Percentiles rank a stretch among this genome's conserved stretches.
Conservation (phyloP, 1,284 basidiomycete genomes). For the Naganishia albida region DNA sequence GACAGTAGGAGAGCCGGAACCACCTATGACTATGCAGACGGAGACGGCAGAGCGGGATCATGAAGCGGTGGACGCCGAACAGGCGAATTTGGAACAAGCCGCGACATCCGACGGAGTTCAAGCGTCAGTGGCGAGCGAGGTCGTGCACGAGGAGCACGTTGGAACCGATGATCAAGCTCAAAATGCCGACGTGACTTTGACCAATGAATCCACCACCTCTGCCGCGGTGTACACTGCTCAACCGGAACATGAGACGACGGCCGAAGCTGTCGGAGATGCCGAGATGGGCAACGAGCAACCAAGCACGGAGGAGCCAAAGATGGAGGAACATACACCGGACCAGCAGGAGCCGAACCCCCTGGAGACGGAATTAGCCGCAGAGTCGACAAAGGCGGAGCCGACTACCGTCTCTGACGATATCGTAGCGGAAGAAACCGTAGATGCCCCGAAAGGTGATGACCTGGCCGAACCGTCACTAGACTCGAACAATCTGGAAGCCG, state of each 20-base stretch:
- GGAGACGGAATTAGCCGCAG: too few species aligned
- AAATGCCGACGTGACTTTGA: too few species aligned
- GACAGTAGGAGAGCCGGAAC: slow-evolving; percentile 10
- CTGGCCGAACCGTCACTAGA: background rate
- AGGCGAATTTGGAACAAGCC: background rate
- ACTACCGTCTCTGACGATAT: background rate
- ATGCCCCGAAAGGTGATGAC: background rate
- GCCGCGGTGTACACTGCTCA: too few species aligned
- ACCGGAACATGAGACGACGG: too few species aligned
- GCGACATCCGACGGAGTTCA: background rate
- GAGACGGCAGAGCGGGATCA: background rate
- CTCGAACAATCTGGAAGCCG: background rate
- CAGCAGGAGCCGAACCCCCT: background rate
- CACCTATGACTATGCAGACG: background rate
- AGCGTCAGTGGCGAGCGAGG: background rate
- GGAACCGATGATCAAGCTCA: too few species aligned
- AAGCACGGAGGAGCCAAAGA: background rate
- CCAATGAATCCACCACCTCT: too few species aligned
- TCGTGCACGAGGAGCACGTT: background rate
- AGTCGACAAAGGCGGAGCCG: background rate
- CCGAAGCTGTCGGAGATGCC: too few species aligned
- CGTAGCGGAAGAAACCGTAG: background rate
- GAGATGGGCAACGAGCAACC: too few species aligned
- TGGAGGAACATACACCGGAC: background rate
- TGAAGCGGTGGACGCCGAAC: background rate